Conservation (phyloP, 2,329 filamentous ascomycete genomes). For the Purpureocillium lavendulum region DNA sequence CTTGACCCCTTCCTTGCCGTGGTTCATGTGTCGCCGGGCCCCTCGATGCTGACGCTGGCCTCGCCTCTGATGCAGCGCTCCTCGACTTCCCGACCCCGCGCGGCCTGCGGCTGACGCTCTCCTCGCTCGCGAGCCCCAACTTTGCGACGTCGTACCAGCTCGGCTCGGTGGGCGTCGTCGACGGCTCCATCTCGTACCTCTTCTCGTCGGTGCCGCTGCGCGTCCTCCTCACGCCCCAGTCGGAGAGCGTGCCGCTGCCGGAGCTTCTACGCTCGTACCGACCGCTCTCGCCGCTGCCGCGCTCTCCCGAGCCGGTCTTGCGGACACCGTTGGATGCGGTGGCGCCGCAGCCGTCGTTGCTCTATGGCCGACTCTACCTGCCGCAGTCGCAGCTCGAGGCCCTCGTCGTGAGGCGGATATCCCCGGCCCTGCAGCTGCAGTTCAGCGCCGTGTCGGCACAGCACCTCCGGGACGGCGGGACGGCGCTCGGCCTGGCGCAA, state of each 20-base stretch:
- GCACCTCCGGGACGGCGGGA: slow-evolving; percentile 65
- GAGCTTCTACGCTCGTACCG: slow-evolving; percentile 76
- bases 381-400: slow-evolving; percentile 82
- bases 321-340: slow-evolving; percentile 12
- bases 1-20: slow-evolving; percentile 3
- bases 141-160: slow-evolving; percentile 93
- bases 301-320: slow-evolving; percentile 8
- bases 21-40: neutral
- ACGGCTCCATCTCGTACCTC: slow-evolving; percentile 94
- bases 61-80: slow-evolving; percentile 47
- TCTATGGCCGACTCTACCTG: slow-evolving; percentile 74
- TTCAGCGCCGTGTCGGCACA: slow-evolving; percentile 71
- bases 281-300: slow-evolving; percentile 57
- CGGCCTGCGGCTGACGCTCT: slow-evolving; percentile 78
- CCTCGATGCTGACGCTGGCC: neutral
- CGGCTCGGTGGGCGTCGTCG: slow-evolving; percentile 81
- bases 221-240: slow-evolving; percentile 56
- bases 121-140: slow-evolving; percentile 83
- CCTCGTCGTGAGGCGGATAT: slow-evolving; percentile 70
- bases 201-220: slow-evolving; percentile 79
- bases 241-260: slow-evolving; percentile 66
- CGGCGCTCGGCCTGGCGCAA: slow-evolving; percentile 63
- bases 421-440: slow-evolving; percentile 69
- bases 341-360: slow-evolving; percentile 43
- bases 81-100: slow-evolving; percentile 82